These are phyloP conservation scores for Lactarius tabidus DNA, from an alignment of 768 basidiomycete genomes.

Conservation along the genomic window DNA sequence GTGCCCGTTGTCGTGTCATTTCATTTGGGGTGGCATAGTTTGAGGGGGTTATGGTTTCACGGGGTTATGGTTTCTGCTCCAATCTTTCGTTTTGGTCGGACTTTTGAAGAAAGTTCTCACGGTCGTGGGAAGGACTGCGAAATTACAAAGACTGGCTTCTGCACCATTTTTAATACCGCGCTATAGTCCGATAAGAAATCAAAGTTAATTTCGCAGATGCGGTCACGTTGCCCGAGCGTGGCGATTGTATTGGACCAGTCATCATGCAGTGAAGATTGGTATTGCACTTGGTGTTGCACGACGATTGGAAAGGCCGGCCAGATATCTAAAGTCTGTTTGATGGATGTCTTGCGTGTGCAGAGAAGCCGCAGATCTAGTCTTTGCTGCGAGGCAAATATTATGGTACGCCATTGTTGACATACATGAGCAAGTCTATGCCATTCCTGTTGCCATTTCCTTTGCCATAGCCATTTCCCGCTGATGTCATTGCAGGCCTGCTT, in stretches of 20 bases:
- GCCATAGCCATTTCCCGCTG: too few species aligned
- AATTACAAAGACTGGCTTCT: too few species aligned
- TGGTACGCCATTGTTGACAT: background rate
- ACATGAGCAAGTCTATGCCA: slow-evolving; percentile 6
- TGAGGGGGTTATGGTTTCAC: too few species aligned
- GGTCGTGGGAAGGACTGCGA: too few species aligned
- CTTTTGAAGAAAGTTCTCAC: too few species aligned
- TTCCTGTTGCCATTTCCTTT: background rate
- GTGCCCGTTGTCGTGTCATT: too few species aligned
- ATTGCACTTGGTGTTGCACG: background rate
- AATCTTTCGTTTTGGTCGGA: too few species aligned
- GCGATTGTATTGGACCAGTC: background rate
- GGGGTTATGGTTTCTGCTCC: too few species aligned
- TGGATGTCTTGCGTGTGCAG: slow-evolving; percentile 4
- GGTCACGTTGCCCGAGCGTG: slow-evolving; percentile 1
- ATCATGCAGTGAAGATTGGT: background rate
- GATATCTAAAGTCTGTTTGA: background rate
- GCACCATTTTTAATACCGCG: too few species aligned
- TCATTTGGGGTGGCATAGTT: too few species aligned
- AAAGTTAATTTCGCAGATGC: background rate
- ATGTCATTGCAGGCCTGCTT: too few species aligned
- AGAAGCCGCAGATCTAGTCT: slow-evolving; percentile 3
- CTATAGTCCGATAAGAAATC: too few species aligned
- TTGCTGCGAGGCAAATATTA: slow-evolving; percentile 4
- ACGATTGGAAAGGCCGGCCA: background rate